Evolutionary conservation across 352 stramenopile species (phyloP).

Genomic region (Pelagophyceae sp.): DNA sequence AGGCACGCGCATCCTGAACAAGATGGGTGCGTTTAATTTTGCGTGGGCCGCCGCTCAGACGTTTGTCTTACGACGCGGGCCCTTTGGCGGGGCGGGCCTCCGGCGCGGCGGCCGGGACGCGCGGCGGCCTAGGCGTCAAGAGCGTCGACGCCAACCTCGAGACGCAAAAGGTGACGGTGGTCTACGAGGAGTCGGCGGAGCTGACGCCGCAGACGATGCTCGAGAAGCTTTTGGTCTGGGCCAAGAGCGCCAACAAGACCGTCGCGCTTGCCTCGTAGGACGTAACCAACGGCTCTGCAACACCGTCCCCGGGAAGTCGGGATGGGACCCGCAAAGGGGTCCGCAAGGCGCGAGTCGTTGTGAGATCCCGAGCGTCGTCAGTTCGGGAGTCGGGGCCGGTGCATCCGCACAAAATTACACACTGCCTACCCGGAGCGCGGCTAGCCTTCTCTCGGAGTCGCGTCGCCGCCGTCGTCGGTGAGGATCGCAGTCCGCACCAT

Average conservation of each 20-base stretch:
- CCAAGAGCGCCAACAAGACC: slow-evolving; percentile 68
- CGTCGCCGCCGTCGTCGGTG: too few relatives aligned
- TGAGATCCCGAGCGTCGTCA: too few relatives aligned
- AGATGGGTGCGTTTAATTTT: too few relatives aligned
- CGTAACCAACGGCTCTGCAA: too few relatives aligned
- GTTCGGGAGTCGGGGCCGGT: not conserved
- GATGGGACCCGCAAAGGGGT: not conserved
- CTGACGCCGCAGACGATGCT: slow-evolving; percentile 63
- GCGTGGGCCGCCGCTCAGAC: too few relatives aligned
- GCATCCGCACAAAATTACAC: not conserved
- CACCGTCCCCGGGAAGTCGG: not conserved
- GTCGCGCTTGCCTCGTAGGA: slow-evolving; percentile 32
- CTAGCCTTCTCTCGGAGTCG: not conserved
- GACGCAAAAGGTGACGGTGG: slow-evolving; percentile 60
- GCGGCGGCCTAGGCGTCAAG: slow-evolving; percentile 63
- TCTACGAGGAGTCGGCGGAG: slow-evolving; percentile 65
- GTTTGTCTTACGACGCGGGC: too few relatives aligned
- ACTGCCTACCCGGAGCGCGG: too few relatives aligned
- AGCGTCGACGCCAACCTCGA: slow-evolving; percentile 70
- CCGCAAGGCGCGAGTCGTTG: not conserved
- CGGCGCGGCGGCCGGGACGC: too few relatives aligned
- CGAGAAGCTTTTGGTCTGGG: slow-evolving; percentile 72
- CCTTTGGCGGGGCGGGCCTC: too few relatives aligned
- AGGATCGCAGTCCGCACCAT: too few relatives aligned
- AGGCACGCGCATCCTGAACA: slow-evolving; percentile 73